Base-by-base conservation (phyloP, 805 yeast genomes). In the Schwanniomyces sp. region DNA sequence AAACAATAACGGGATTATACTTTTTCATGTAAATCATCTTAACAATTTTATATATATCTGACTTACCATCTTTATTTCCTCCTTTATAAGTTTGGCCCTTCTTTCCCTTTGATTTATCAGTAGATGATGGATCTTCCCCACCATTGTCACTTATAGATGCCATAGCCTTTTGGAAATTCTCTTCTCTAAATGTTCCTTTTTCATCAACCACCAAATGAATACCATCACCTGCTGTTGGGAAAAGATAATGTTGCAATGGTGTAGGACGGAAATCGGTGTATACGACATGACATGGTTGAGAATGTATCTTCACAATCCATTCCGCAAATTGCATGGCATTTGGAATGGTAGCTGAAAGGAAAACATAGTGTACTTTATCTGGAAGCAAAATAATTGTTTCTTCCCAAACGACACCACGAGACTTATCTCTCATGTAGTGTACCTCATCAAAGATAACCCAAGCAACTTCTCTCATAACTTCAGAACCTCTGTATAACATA, bases 371-470 rank as follows among this genome's bases (percentile, higher is more conserved):
- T 14, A 94, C 97, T 74, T 91, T 91, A 58, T 95, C 97, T 4
- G 99, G 99, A 38, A 94, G 76, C 63, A 94, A 74, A 49, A 94
- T 94, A 54, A 94, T 92, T 12, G 98, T 92, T 69, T 94, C 99
- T 71, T 94, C 99, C 99, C 99, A 94, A 30, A 94, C 99, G 45
- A 94, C 99, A 66, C 99, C 99, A 72, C 99, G 84, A 56, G 91
- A 94, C 58, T 90, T 86, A 66, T 94, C 99, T 72, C 97, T 85
- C 95, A 94, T 94, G 69, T 94, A 94, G 72, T 94, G 99, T 40
- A 94, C 97, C 66, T 94, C 99, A 69, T 94, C 99, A 55, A 94
- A 94, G 34, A 94, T 84, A 43, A 94, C 99, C 96, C 97, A 94
- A 0, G 97, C 97, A 37, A 94, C 98, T 75, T 94, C 99, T 67